Evolutionary conservation across 768 basidiomycete genomes (phyloP), one percentile per base, ranked within the genome.

Genomic region (Pleurotus tuber-regium): DNA sequence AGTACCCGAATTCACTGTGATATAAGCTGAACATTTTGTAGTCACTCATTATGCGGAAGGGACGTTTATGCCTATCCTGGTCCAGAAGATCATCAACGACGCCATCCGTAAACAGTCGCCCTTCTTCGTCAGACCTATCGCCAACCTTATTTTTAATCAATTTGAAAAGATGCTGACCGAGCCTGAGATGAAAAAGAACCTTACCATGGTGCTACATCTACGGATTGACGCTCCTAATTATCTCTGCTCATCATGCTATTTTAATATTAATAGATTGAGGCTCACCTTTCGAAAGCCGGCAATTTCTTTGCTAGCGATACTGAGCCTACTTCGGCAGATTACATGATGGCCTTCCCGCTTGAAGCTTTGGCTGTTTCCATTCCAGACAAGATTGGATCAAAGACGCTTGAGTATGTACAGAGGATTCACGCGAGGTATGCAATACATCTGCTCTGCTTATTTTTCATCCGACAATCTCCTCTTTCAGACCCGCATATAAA

Each of bases 1-100:
- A 16, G 10, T 29, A 4, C 23, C n/a, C 7, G n/a, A 7, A 23
- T 39, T n/a, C 18, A 1, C 10, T 6, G 19, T 33, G 35, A 41
- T 4, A 18, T 43, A 8, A 14, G 26, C 26, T 3, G 12, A 7
- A 6, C n/a, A 4, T 19, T 14, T 14, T 35, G 16, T 52, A 75
- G 72, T 67, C 53, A 61, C 62, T 4, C 73, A 75, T 54, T 75
- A 71, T 50, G 57, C 73, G 1, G 75, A 75, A 57, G 72, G 70
- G 11, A 69, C 73, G 10, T 50, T 74, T 7, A 71, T 72, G 70
- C 75, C 75, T 8, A 44, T 70, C 18, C 52, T 77, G 11, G 62
- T 69, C 33, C 70, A 67, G 48, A 66, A 67, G 44, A 51, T 67
- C 18, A 56, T 72, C n/a, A 69, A 69, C 31, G 56, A 55, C 40